Conservation (phyloP, 202 grass and related monocot genomes). For the Panicum hallii region DNA sequence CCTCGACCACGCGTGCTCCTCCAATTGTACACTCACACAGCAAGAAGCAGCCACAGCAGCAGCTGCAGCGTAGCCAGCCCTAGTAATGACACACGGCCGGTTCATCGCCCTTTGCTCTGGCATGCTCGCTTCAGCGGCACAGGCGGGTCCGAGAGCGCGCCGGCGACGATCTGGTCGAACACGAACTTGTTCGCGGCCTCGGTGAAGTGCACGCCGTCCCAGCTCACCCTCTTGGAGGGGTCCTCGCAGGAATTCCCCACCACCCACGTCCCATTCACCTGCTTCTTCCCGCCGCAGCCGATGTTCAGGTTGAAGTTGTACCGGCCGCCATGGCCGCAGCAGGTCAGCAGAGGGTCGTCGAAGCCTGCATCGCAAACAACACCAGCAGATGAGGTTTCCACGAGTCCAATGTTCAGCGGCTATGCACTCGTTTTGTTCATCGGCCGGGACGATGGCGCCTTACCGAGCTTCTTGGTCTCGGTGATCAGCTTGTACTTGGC, state of each 20-base stretch:
- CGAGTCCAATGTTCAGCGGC: not conserved
- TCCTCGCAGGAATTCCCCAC: conserved; percentile 72
- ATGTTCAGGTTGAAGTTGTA: conserved; percentile 72
- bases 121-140: conserved; percentile 59
- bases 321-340: conserved; percentile 82
- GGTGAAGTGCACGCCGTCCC: conserved; percentile 94
- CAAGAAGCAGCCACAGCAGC: not conserved
- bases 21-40: conserved; percentile 35
- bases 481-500: conserved; percentile 80
- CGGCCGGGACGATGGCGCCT: not conserved
- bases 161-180: conserved; percentile 76
- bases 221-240: conserved; percentile 76
- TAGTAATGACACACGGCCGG: not conserved
- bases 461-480: conserved; percentile 74
- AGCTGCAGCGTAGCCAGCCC: conserved; percentile 4
- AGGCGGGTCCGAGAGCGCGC: conserved; percentile 62
- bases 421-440: not conserved
- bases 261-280: conserved; percentile 75
- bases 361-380: conserved; percentile 56
- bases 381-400: not conserved
- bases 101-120: conserved; percentile 48
- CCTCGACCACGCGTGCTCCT: conserved; percentile 16
- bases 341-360: conserved; percentile 69
- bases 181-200: conserved; percentile 92
- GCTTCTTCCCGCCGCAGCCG: conserved; percentile 68